These are phyloP conservation scores for Ananas comosus DNA, from an alignment of 176 grass and related monocot genomes.

Conservation along the genomic window DNA sequence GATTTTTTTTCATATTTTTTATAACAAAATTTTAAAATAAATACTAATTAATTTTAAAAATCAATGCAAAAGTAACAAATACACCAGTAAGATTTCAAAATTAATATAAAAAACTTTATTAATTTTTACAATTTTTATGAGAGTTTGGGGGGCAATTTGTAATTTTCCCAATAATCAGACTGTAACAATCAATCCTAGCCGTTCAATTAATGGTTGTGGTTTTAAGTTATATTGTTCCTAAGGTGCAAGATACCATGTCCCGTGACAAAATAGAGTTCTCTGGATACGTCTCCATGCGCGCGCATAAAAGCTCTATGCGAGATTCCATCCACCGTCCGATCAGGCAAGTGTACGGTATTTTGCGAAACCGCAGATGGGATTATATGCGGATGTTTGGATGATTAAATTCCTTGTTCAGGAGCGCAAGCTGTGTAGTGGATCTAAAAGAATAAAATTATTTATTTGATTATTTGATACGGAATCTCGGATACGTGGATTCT, in stretches of 20 bases:
- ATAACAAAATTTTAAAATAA: too few relatives aligned
- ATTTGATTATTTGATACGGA: neutral
- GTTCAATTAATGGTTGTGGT: neutral
- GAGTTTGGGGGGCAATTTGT: too few relatives aligned
- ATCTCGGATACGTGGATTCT: conserved; percentile 20
- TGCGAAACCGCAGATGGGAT: neutral
- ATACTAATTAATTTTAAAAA: too few relatives aligned
- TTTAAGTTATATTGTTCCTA: neutral
- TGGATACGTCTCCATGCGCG: neutral
- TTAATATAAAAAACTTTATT: too few relatives aligned
- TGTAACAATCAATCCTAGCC: neutral
- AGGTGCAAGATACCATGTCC: neutral
- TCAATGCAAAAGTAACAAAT: too few relatives aligned
- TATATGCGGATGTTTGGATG: conserved; percentile 6
- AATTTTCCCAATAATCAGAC: neutral
- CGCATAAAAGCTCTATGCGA: neutral
- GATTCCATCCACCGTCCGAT: neutral
- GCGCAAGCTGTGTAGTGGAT: neutral
- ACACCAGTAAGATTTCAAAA: too few relatives aligned
- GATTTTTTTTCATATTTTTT: too few relatives aligned
- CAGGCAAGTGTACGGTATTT: neutral
- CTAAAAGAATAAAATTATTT: neutral
- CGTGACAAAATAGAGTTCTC: conserved; percentile 3
- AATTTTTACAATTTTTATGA: too few relatives aligned
- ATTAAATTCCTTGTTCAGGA: neutral